A percentile compares a stretch with the other conserved stretches of the same genome.
These are phyloP conservation scores for Leptographium wingfieldii DNA, from an alignment of 2,329 filamentous ascomycete genomes.

Conservation along the genomic window DNA sequence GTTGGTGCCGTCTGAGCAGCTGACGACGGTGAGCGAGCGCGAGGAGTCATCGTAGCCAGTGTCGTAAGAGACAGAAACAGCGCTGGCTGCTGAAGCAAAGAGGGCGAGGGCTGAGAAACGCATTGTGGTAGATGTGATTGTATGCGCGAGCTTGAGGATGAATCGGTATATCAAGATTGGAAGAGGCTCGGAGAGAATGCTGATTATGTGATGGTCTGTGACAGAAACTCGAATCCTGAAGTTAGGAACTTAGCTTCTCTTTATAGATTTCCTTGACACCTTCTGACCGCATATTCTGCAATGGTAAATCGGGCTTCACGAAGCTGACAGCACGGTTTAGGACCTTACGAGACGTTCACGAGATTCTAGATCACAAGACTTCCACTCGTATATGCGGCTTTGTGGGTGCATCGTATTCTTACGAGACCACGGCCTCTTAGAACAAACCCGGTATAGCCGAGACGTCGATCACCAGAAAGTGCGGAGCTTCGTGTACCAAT, in stretches of 20 bases:
- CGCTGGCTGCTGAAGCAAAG: constrained; percentile 1
- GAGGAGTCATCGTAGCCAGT: constrained; percentile 50
- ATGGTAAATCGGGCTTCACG: not conserved
- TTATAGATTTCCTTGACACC: not conserved
- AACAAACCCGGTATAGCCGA: not conserved
- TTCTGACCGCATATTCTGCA: no score
- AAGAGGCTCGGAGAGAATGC: no score
- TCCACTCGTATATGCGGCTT: not conserved
- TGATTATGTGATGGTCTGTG: no score
- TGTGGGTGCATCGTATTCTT: no score
- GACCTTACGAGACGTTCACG: not conserved
- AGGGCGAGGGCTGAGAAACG: not conserved
- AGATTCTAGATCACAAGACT: no score
- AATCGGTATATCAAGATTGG: no score
- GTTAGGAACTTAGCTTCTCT: not conserved
- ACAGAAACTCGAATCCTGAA: not conserved
- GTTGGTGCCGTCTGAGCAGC: constrained; percentile 57
- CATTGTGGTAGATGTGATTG: not conserved
- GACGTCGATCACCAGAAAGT: not conserved
- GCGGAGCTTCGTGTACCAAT: not conserved
- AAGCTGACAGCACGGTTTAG: not conserved
- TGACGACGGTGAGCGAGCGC: constrained; percentile 41
- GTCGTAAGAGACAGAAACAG: constrained; percentile 52
- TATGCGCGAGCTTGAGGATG: no score
- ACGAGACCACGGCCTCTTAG: not conserved